Conservation (phyloP, 192 early-diverging fungal species). For the Backusella sp. region DNA sequence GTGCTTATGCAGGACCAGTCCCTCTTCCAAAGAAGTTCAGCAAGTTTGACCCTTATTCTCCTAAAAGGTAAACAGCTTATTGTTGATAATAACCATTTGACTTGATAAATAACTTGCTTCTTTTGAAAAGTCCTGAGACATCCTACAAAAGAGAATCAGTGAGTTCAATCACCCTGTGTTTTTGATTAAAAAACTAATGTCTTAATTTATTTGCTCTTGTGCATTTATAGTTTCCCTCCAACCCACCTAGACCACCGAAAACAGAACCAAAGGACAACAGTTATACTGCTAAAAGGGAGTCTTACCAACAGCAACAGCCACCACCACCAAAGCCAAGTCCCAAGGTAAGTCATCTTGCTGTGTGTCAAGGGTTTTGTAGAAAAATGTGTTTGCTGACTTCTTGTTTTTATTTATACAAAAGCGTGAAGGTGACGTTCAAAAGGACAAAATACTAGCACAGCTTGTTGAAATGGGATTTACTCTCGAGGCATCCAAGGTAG, state of each 20-base stretch:
- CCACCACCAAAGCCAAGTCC: not conserved
- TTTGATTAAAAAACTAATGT: not conserved
- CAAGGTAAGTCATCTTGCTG: not conserved
- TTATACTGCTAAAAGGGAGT: not conserved
- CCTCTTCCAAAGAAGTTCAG: not conserved
- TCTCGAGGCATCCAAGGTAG: constrained; percentile 3
- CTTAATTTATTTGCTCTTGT: not conserved
- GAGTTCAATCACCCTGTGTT: not conserved
- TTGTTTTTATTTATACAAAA: not conserved
- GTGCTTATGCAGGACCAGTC: not conserved
- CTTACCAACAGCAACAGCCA: not conserved
- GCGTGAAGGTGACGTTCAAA: not conserved
- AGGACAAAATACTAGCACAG: not conserved
- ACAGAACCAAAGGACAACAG: not conserved
- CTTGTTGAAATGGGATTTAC: constrained; percentile 14
- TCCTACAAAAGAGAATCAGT: not conserved
- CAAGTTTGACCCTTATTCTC: not conserved
- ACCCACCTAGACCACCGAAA: not conserved
- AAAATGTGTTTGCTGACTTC: not conserved
- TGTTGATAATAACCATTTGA: not conserved
- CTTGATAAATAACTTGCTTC: not conserved
- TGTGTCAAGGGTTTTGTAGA: not conserved
- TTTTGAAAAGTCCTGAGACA: not conserved
- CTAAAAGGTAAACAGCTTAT: not conserved
- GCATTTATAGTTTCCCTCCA: not conserved